Base-by-base conservation (phyloP, 108 stramenopile genomes). In the Skeletonema potamos region DNA sequence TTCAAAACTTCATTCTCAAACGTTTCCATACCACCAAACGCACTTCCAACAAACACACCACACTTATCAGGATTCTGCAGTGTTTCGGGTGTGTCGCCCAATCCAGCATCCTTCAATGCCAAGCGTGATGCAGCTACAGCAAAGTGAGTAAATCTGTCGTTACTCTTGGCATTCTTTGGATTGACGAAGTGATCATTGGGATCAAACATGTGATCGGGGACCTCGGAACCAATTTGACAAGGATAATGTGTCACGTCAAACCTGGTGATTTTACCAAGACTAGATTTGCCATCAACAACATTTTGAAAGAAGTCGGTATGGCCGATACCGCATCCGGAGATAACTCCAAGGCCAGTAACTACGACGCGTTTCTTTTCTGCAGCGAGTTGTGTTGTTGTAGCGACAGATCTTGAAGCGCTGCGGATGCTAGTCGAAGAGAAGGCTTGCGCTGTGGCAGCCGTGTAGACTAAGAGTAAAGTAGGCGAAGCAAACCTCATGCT, bases 111-210 rank as follows among this genome's bases (percentile, higher is more conserved):
- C 64, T 88, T 81, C 59, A 97, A 61, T 6, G 98, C 96, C 63
- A 88, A 84, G 30, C 89, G 73, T 1, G 96, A 88, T 28, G 96
- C 93, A 6, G 96, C 96, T 17, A 98, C 93, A 24, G 96, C 96
- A 60, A 98, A 91, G 66, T 98, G 98, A n/a, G 98, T 98, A 64
- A 84, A 96, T 10, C 96, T 81, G 85, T 96, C 98, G 65, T 98
- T 97, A 65, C 86, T 87, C 71, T 87, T 89, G 65, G 87, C 84
- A 66, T 89, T 94, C 79, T 98, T 98, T 36, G 90, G 89, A 62
- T 93, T 93, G 18, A 44, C 58, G 70, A 97, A 97, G 66, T 77
- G 82, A 57, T 94, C 94, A 18, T 85, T 85, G 17, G 96, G 86
- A 28, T 90, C 82, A 73, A 98, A 98, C 80, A 93, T 92, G 10